A percentile compares a stretch with the other conserved stretches of the same genome.
These are phyloP conservation scores for Beauveria sp. DNA, from an alignment of 2,329 filamentous ascomycete species.

Conservation along the genomic window DNA sequence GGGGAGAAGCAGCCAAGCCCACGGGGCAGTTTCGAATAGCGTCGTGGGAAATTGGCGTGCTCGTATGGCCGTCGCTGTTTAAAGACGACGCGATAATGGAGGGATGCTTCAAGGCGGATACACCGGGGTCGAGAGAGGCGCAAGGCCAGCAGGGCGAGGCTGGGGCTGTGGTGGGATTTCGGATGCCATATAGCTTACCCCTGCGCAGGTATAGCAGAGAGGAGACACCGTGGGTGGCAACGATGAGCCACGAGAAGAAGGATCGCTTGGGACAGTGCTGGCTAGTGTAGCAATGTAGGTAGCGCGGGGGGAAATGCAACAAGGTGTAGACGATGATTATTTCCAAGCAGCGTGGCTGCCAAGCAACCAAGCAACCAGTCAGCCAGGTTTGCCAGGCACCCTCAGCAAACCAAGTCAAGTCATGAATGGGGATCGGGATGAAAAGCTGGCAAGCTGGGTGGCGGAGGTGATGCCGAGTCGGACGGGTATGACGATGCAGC, in stretches of 20 bases:
- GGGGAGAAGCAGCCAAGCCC: slow-evolving; percentile 58
- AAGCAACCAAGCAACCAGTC: too few species aligned
- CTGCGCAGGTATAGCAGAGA: slow-evolving; percentile 53
- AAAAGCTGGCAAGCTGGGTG: too few species aligned
- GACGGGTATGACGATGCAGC: too few species aligned
- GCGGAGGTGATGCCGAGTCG: too few species aligned
- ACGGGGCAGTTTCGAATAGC: slow-evolving; percentile 60
- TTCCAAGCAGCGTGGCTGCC: too few species aligned
- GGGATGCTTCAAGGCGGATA: slow-evolving; percentile 58
- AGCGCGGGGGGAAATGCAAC: neutral
- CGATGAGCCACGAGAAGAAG: slow-evolving; percentile 47
- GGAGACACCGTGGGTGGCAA: slow-evolving; percentile 74
- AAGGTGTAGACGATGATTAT: neutral
- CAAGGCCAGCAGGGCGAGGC: slow-evolving; percentile 15
- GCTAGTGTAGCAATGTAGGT: slow-evolving; percentile 12
- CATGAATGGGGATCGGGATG: too few species aligned
- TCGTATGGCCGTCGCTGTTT: slow-evolving; percentile 67
- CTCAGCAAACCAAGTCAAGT: too few species aligned
- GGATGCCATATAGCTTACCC: slow-evolving; percentile 79
- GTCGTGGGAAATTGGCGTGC: slow-evolving; percentile 77
- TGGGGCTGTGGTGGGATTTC: slow-evolving; percentile 52
- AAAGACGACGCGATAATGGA: slow-evolving; percentile 52
- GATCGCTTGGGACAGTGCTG: slow-evolving; percentile 51
- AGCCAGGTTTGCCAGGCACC: too few species aligned
- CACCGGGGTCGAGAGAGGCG: slow-evolving; percentile 26